phyloP scores from a whole-genome alignment of 257 asterid species.

The Perilla frutescens region DNA sequence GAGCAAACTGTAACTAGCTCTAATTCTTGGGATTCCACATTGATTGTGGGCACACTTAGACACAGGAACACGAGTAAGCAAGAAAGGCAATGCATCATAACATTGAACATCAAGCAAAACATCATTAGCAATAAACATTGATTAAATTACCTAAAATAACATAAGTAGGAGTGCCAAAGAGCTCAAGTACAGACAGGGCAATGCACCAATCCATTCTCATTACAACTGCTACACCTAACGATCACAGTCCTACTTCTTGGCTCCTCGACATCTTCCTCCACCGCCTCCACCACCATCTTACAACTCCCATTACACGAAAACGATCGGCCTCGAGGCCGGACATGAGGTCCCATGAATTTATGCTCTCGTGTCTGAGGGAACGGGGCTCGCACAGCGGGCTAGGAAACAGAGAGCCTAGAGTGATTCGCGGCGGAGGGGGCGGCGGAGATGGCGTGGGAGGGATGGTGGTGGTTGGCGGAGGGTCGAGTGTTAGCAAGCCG shows the following conservation, averaged over 20 bases:
- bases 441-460: slow-evolving; percentile 45
- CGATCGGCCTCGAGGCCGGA: slow-evolving; percentile 74
- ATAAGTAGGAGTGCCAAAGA: slow-evolving; percentile 19
- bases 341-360: slow-evolving; percentile 94
- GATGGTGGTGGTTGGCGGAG: slow-evolving; percentile 40
- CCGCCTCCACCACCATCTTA: slow-evolving; percentile 48
- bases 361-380: slow-evolving; percentile 54
- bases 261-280: slow-evolving; percentile 32
- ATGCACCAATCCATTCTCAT: slow-evolving; percentile 81
- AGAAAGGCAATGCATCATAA: neutral
- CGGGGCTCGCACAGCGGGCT: slow-evolving; percentile 59
- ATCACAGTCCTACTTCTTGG: slow-evolving; percentile 44
- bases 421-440: slow-evolving; percentile 66
- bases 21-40: too few relatives aligned
- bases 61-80: neutral
- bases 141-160: slow-evolving; percentile 32
- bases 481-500: slow-evolving; percentile 77
- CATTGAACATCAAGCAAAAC: neutral
- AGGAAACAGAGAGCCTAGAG: slow-evolving; percentile 70
- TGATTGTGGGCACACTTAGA: neutral
- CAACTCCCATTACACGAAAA: slow-evolving; percentile 72
- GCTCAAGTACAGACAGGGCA: slow-evolving; percentile 74
- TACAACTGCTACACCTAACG: slow-evolving; percentile 67
- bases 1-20: slow-evolving; percentile 7
- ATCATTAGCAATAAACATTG: slow-evolving; percentile 10